These are phyloP conservation scores for Pythium diclinum DNA, from an alignment of 352 stramenopile genomes.

Conservation along the genomic window DNA sequence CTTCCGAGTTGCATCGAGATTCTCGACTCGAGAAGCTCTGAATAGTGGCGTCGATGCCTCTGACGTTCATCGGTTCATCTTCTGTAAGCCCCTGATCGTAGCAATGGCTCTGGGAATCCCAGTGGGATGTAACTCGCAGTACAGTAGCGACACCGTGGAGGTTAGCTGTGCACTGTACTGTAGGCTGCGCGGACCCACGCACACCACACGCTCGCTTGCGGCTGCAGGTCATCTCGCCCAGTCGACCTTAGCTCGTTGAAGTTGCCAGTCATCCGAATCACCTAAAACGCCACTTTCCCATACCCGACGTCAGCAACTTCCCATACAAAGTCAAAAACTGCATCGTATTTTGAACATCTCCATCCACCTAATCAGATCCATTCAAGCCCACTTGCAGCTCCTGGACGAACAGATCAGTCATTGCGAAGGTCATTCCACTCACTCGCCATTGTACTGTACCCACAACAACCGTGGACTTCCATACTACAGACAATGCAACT, in stretches of 20 bases:
- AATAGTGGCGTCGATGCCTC: no score
- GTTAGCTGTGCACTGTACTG: no score
- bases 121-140: no score
- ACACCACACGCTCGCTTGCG: not conserved
- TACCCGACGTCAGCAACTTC: not conserved
- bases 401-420: not conserved
- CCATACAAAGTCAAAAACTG: not conserved
- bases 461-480: not conserved
- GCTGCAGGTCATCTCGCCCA: not conserved
- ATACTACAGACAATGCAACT: not conserved
- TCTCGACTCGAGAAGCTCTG: no score
- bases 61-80: no score
- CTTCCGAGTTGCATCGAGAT: no score
- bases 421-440: not conserved
- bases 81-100: no score
- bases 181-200: no score
- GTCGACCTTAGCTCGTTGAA: not conserved
- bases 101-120: no score
- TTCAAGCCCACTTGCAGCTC: not conserved
- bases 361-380: not conserved
- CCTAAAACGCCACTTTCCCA: not conserved
- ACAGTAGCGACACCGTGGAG: no score
- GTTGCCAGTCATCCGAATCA: not conserved
- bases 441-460: not conserved
- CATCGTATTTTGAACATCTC: not conserved